Percentiles rank a stretch among this genome's conserved stretches.
Conservation (phyloP, 306 rosid genomes). For the Casuarina cunninghamiana region DNA sequence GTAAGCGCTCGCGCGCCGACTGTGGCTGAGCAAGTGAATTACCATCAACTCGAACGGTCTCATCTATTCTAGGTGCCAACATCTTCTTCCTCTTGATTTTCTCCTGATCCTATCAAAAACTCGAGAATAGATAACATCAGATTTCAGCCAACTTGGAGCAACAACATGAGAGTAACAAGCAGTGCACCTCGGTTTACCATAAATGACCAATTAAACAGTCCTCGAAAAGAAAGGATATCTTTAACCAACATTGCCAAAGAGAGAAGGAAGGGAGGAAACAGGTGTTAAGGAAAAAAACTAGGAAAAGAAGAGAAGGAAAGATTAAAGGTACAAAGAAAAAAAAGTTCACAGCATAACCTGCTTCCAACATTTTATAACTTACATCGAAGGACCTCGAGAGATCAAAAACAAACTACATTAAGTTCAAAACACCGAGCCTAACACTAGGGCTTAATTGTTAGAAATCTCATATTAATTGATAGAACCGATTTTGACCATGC, state of each 20-base stretch:
- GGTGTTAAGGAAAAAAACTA: not conserved
- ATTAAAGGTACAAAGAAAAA: not conserved
- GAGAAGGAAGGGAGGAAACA: not conserved
- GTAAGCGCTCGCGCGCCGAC: slow-evolving; percentile 49
- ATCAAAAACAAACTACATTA: not conserved
- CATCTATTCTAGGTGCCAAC: slow-evolving; percentile 61
- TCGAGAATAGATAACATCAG: slow-evolving; percentile 1
- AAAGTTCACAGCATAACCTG: not conserved
- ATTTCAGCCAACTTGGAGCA: slow-evolving; percentile 3
- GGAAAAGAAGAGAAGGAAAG: not conserved
- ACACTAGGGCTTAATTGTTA: not conserved
- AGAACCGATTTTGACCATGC: not conserved
- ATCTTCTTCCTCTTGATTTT: slow-evolving; percentile 77
- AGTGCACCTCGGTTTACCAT: not conserved
- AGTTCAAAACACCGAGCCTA: not conserved
- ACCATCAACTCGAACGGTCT: slow-evolving; percentile 48
- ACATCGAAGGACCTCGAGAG: not conserved
- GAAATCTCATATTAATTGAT: not conserved
- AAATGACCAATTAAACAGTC: not conserved
- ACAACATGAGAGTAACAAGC: not conserved
- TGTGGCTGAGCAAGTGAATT: slow-evolving; percentile 55
- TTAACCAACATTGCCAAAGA: not conserved
- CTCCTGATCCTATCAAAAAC: slow-evolving; percentile 62
- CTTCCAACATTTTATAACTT: not conserved
- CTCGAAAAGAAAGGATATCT: slow-evolving; percentile 1